phyloP scores from a whole-genome alignment of 2,329 filamentous ascomycete genomes.

The Cladosporium sp. region DNA sequence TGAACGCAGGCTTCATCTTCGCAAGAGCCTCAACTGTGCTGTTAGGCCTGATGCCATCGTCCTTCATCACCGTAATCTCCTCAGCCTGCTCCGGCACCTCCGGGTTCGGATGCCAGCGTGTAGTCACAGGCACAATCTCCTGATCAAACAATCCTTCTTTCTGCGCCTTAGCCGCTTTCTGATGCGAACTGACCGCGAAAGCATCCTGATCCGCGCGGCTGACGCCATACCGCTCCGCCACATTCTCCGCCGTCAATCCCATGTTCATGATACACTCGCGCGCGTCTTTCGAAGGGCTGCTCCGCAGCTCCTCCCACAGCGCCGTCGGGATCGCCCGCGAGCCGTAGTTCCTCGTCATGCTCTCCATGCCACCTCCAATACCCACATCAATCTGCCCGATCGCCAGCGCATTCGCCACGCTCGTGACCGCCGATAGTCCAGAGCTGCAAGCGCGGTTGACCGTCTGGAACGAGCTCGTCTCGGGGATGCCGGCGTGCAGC shows the following conservation, averaged over 20 bases:
- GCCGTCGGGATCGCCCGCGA: conserved; percentile 79
- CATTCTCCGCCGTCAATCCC: conserved; percentile 88
- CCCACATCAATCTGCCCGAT: conserved; percentile 70
- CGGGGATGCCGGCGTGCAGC: conserved; percentile 76
- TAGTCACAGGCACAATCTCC: conserved; percentile 80
- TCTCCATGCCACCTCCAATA: conserved; percentile 90
- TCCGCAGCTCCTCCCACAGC: conserved; percentile 71
- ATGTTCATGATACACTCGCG: conserved; percentile 91
- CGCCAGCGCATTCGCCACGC: conserved; percentile 73
- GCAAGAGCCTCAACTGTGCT: conserved; percentile 70
- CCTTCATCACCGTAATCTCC: conserved; percentile 67
- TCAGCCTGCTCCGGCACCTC: conserved; percentile 51
- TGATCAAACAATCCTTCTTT: conserved; percentile 67
- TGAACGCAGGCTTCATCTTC: conserved; percentile 84
- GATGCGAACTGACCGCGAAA: conserved; percentile 75
- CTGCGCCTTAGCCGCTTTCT: conserved; percentile 70
- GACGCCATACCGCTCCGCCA: conserved; percentile 74
- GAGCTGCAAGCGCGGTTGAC: conserved; percentile 85
- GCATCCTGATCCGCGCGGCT: conserved; percentile 75
- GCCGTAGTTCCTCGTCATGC: conserved; percentile 92
- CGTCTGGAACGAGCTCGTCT: conserved; percentile 75
- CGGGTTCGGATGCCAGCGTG: conserved; percentile 66
- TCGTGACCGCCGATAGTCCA: conserved; percentile 73
- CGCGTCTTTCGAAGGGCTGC: conserved; percentile 66
- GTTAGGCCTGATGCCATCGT: conserved; percentile 77